phyloP scores from a whole-genome alignment of 805 yeast species.

The Candida sanyiensis region DNA sequence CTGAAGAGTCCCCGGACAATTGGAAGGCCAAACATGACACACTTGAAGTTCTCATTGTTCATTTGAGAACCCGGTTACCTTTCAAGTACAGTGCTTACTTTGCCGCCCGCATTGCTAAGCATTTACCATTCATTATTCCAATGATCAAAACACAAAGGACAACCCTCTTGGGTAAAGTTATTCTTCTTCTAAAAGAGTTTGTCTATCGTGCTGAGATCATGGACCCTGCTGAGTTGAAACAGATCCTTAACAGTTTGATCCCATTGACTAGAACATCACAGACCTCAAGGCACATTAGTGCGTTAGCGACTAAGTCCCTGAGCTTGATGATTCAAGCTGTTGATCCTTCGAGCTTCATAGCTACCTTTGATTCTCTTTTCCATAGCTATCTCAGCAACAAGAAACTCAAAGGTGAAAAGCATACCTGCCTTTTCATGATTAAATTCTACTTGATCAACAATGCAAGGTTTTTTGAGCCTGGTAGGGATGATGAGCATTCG shows the following conservation, averaged over 20 bases:
- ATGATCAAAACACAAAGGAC: slow-evolving; percentile 16
- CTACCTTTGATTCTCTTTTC: slow-evolving; percentile 18
- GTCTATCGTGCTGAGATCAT: slow-evolving; percentile 19
- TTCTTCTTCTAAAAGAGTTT: slow-evolving; percentile 22
- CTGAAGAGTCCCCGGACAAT: slow-evolving; percentile 17
- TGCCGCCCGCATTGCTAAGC: slow-evolving; percentile 11
- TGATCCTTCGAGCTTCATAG: slow-evolving; percentile 14
- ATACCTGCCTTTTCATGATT: slow-evolving; percentile 21
- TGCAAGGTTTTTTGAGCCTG: slow-evolving; percentile 3
- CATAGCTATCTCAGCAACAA: slow-evolving; percentile 12
- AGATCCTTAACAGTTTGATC: slow-evolving; percentile 18
- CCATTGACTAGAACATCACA: slow-evolving; percentile 22
- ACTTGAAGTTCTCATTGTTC: slow-evolving; percentile 21
- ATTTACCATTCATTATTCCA: slow-evolving; percentile 16
- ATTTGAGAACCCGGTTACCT: slow-evolving; percentile 17
- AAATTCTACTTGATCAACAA: slow-evolving; percentile 19
- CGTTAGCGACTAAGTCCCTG: slow-evolving; percentile 18
- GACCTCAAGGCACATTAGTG: slow-evolving; percentile 11
- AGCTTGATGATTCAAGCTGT: slow-evolving; percentile 24
- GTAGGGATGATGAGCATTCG: not conserved
- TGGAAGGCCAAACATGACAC: slow-evolving; percentile 16
- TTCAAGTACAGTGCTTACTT: slow-evolving; percentile 11
- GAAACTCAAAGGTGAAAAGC: slow-evolving; percentile 21
- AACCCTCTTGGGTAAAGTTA: slow-evolving; percentile 15
- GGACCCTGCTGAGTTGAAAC: slow-evolving; percentile 13